phyloP scores from a whole-genome alignment of 805 yeast species.

The Zygoascus flipseniorum region DNA sequence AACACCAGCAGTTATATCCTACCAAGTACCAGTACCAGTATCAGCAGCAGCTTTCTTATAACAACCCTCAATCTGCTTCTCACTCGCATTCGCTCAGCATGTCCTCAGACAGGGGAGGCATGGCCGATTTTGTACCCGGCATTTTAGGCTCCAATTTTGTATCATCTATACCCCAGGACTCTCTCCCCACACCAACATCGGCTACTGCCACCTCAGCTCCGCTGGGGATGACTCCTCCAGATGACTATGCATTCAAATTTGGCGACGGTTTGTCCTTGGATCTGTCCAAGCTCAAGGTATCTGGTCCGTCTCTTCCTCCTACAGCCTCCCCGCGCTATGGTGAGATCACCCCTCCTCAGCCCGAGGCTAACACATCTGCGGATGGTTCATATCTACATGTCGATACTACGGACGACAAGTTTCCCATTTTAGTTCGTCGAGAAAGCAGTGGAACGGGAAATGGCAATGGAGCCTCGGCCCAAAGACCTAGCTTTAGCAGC shows the following conservation, averaged over 20 bases:
- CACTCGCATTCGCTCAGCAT: slow-evolving; percentile 5
- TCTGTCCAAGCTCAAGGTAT: slow-evolving; percentile 4
- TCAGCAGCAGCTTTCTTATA: background rate
- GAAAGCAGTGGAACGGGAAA: slow-evolving; percentile 13
- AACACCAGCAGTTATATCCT: background rate
- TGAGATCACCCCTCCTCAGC: slow-evolving; percentile 6
- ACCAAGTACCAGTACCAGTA: background rate
- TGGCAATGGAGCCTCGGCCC: background rate
- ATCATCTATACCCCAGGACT: slow-evolving; percentile 1
- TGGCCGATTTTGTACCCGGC: background rate
- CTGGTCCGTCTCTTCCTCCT: background rate
- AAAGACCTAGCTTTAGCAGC: background rate
- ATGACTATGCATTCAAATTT: slow-evolving; percentile 3
- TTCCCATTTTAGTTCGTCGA: slow-evolving; percentile 27
- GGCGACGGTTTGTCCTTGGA: slow-evolving; percentile 3
- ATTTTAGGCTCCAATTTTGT: background rate
- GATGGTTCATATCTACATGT: slow-evolving; percentile 19
- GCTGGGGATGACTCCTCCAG: slow-evolving; percentile 11
- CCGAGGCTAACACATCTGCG: background rate
- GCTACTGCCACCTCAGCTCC: slow-evolving; percentile 6
- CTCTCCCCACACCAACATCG: background rate
- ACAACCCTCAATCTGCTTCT: background rate
- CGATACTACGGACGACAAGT: slow-evolving; percentile 27
- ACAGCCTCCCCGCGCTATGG: slow-evolving; percentile 3
- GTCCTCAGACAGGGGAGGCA: background rate